Percentiles rank a stretch among this genome's conserved stretches.
These are phyloP conservation scores for Yamadazyma diospyri DNA, from an alignment of 1,139 yeast genomes.

Conservation along the genomic window DNA sequence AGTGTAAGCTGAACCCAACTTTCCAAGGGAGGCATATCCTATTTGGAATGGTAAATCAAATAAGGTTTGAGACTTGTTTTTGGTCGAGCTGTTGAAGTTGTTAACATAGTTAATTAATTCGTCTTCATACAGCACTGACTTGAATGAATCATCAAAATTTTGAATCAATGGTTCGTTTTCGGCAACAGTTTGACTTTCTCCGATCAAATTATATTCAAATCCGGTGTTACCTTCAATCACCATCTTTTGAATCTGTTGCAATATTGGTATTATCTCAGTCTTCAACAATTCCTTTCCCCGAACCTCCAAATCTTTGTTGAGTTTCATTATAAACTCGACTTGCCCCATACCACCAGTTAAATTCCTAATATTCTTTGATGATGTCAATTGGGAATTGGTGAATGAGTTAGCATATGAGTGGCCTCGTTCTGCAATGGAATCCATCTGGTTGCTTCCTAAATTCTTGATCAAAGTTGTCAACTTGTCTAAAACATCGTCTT, in stretches of 20 bases:
- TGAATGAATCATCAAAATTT: constrained; percentile 26
- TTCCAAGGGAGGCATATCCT: constrained; percentile 72
- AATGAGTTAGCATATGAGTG: constrained; percentile 76
- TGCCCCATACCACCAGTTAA: constrained; percentile 71
- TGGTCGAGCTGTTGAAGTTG: constrained; percentile 9
- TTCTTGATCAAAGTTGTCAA: constrained; percentile 70
- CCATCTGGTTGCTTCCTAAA: constrained; percentile 73
- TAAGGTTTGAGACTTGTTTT: constrained; percentile 31
- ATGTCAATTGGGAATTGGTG: constrained; percentile 63
- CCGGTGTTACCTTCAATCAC: constrained; percentile 33
- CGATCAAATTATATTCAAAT: constrained; percentile 57
- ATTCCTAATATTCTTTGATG: constrained; percentile 61
- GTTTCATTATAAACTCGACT: constrained; percentile 61
- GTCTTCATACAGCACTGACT: constrained; percentile 6
- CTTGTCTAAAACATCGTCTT: constrained; percentile 53
- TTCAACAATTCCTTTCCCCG: constrained; percentile 51
- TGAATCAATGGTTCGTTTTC: constrained; percentile 41
- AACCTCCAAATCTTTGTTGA: constrained; percentile 49
- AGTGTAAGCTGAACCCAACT: constrained; percentile 64
- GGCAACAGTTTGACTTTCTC: constrained; percentile 42
- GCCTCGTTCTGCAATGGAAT: constrained; percentile 81
- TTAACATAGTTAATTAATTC: constrained; percentile 12
- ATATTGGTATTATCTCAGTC: constrained; percentile 58
- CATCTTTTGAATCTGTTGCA: constrained; percentile 51
- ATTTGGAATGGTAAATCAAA: constrained; percentile 86